phyloP scores from a whole-genome alignment of 192 early-diverging fungal species.

The Gamsiella multidivaricata region DNA sequence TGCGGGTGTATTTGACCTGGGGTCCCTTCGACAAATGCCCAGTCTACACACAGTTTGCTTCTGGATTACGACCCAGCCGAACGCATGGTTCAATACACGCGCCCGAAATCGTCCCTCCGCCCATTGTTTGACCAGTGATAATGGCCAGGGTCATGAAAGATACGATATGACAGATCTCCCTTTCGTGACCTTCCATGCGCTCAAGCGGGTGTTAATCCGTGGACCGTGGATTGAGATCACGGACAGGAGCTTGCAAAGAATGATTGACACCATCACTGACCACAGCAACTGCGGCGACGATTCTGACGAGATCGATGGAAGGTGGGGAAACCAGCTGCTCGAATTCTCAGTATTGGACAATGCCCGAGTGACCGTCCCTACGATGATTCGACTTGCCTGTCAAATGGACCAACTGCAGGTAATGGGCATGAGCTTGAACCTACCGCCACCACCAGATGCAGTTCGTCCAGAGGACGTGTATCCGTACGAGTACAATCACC shows the following conservation, averaged over 20 bases:
- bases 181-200: neutral
- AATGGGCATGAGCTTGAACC: conserved; percentile 25
- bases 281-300: neutral
- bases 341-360: conserved; percentile 35
- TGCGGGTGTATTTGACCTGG: conserved; percentile 24
- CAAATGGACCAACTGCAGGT: conserved; percentile 35
- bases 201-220: conserved; percentile 26
- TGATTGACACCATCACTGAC: conserved; percentile 13
- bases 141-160: neutral
- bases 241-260: conserved; percentile 16
- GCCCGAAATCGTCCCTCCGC: neutral
- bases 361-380: conserved; percentile 19
- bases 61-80: conserved; percentile 3
- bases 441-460: conserved; percentile 11
- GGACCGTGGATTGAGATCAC: conserved; percentile 44
- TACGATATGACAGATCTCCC: conserved; percentile 24
- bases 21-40: conserved; percentile 29
- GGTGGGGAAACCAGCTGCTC: conserved; percentile 18
- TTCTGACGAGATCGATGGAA: neutral
- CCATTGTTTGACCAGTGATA: neutral
- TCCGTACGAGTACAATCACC: neutral
- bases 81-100: neutral
- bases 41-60: conserved; percentile 20
- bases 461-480: neutral
- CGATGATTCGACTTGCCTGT: conserved; percentile 31